phyloP scores from a whole-genome alignment of 345 rosid genomes.

The Linum usitatissimum region DNA sequence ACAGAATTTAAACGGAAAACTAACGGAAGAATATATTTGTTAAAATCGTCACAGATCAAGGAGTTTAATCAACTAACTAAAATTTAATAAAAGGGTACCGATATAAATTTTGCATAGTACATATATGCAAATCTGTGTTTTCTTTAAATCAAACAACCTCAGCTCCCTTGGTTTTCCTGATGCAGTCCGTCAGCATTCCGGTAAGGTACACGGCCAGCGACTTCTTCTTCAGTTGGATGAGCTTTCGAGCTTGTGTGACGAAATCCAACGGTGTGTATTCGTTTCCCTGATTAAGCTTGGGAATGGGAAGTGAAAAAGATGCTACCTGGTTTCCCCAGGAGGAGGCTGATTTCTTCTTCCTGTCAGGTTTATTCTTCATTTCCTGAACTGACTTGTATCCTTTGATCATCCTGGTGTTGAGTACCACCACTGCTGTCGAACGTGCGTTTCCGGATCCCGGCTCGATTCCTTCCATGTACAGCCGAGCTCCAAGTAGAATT shows the following conservation, averaged over 20 bases:
- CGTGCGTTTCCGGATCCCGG: slow-evolving; percentile 9
- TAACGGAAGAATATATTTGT: too few species aligned
- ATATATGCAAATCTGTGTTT: too few species aligned
- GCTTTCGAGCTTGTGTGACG: slow-evolving; percentile 21
- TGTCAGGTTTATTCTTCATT: neutral
- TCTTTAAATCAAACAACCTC: too few species aligned
- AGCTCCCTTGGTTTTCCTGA: slow-evolving; percentile 29
- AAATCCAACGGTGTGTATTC: slow-evolving; percentile 21
- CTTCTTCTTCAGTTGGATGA: slow-evolving; percentile 24
- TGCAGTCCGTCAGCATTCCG: slow-evolving; percentile 22
- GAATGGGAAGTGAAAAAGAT: neutral
- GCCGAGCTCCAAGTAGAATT: slow-evolving; percentile 34
- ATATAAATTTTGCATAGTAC: too few species aligned
- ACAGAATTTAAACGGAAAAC: too few species aligned
- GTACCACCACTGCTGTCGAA: slow-evolving; percentile 38
- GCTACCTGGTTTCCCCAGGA: neutral
- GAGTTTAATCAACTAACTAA: too few species aligned
- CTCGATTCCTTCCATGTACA: slow-evolving; percentile 30
- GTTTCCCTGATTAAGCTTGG: neutral
- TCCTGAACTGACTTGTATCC: slow-evolving; percentile 28
- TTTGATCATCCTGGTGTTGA: slow-evolving; percentile 31
- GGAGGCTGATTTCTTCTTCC: neutral
- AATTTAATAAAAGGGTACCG: too few species aligned
- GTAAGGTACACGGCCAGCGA: slow-evolving; percentile 30
- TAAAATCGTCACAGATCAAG: too few species aligned